Evolutionary conservation across 2,329 filamentous ascomycete genomes (phyloP), one percentile per base, ranked within the genome.

Genomic region (Drechslerella coelobrocha): DNA sequence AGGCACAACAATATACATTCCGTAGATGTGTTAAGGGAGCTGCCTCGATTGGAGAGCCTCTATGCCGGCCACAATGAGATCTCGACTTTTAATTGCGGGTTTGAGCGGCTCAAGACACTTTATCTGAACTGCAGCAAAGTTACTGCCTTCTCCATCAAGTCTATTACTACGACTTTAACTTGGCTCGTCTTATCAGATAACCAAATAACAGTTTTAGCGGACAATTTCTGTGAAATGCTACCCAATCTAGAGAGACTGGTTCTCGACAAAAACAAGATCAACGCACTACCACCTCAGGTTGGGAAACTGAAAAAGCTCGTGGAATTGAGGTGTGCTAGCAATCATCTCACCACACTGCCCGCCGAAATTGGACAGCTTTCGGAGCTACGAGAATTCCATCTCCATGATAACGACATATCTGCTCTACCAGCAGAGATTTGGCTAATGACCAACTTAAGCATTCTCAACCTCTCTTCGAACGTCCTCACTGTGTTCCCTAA

Each of bases 101-200:
- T 99, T 76, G 84, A 90, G 48, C 89, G 88, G 73, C 85, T 99
- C 21, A 87, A 92, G 62, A 88, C 89, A 39, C 82, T 99, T 61
- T 91, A 93, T 76, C 83, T 99, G 73, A 96, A 99, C 78, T 92
- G 94, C 72, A 97, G 96, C 77, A 94, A 94, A 0, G 86, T 99
- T 72, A 97, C 94, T 14, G 91, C 92, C 72, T 99, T 99, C 74
- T 91, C 95, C 75, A 85, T 99, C 43, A 86, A 85, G 51, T 83
- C 85, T 31, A 84, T 89, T 1, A 86, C 96, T 14, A 89, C 91
- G 14, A 93, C 91, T 0, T 81, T 99, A 29, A 93, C 91, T 73
- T 87, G 88, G 17, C 83, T 99, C 55, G 97, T 96, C 76, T 83
- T 99, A 61, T 94, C 92, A 5, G 93, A 92, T 59, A 92, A 90